Base-by-base conservation (phyloP, 164 flowering plant genomes). In the Platanus orientalis region DNA sequence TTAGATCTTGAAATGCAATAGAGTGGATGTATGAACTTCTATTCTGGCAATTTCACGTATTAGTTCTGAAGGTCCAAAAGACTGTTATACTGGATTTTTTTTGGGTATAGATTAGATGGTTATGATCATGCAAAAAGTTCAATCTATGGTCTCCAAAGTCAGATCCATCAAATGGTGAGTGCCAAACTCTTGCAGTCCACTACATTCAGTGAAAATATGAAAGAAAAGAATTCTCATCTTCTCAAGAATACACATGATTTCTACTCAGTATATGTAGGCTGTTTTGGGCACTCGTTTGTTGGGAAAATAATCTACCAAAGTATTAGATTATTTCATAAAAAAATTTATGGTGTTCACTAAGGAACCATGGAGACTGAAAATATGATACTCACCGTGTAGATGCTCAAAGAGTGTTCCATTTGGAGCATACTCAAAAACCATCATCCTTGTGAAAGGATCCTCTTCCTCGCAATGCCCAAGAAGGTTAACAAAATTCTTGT, bases 391-490 rank as follows among this genome's bases (percentile, higher is more conserved):
- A 88, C 94, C 54, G 63, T 88, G 90, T 23, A 88, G 76, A 78
- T 88, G 94, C 78, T 88, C 94, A 71, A 81, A 88, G 25, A 88
- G 88, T 26, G 94, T 79, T 49, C 94, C 94, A 63, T 85, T 88
- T 44, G 94, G 89, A 67, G 90, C 87, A 75, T 88, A 88, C 63
- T 88, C 94, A 62, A 85, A 88, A 51, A 84, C 90, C 90, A 88
- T 79, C 84, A 83, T 84, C 73, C 94, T 80, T 3, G 90, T 79
- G 71, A 85, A 85, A 34, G 88, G 94, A 60, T 72, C 55, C 51
- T 78, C 79, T 69, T 88, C 94, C 71, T 81, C 84, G 58, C 90
- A 88, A 63, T 29, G 84, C 1, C 94, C 94, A 30, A 88, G 76
- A 56, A 85, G 84, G 71, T 81, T 87, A 66, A 83, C 80, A 70